Percentiles rank a stretch among this genome's conserved stretches.
These are phyloP conservation scores for Tulasnella sp. DNA, from an alignment of 768 basidiomycete species.

Conservation along the genomic window DNA sequence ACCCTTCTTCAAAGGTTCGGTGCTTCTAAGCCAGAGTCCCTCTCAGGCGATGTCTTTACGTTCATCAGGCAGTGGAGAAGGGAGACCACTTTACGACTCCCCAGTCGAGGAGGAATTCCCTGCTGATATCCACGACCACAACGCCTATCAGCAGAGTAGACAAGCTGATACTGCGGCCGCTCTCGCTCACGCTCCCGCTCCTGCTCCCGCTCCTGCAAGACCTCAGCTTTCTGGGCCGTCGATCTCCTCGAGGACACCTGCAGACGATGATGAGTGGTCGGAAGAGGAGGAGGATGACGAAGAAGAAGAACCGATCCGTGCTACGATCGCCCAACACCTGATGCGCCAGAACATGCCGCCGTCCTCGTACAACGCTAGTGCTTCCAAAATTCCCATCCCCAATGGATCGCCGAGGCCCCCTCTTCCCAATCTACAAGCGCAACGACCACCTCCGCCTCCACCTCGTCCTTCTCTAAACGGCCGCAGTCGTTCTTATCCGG, in stretches of 20 bases:
- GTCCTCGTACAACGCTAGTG: background rate
- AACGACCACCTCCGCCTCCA: background rate
- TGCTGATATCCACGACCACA: too few species aligned
- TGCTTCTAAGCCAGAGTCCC: too few species aligned
- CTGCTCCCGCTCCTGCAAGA: too few species aligned
- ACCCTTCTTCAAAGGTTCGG: too few species aligned
- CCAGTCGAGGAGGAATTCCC: too few species aligned
- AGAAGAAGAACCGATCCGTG: background rate
- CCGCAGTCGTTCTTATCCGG: background rate
- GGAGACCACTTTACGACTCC: too few species aligned
- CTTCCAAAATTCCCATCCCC: background rate
- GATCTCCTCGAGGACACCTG: background rate
- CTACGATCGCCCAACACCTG: background rate
- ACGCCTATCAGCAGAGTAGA: too few species aligned
- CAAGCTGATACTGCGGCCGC: too few species aligned
- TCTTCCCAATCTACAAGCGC: background rate
- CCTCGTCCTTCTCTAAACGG: background rate
- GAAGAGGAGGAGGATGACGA: constrained; percentile 4
- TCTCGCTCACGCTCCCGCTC: background rate
- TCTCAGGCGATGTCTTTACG: too few species aligned
- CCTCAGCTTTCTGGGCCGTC: too few species aligned
- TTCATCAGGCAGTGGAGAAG: too few species aligned
- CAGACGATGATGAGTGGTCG: constrained; percentile 5
- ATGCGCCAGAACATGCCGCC: too few species aligned
- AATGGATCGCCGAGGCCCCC: background rate